phyloP scores from a whole-genome alignment of 2,329 filamentous ascomycete genomes.

The Venturia effusa region DNA sequence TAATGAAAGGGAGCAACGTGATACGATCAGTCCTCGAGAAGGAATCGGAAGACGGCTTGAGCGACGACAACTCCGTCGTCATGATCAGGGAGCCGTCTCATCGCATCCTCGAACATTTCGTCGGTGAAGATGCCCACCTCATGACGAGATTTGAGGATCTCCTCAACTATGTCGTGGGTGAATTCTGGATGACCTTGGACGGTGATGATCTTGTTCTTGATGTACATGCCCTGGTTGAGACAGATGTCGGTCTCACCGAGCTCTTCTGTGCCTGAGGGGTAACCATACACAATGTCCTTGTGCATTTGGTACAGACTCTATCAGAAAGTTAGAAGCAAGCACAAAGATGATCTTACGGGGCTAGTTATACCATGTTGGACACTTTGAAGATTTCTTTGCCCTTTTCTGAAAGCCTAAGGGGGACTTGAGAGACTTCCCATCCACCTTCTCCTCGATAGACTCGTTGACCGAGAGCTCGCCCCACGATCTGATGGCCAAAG shows the following conservation, averaged over 20 bases:
- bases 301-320: constrained; percentile 79
- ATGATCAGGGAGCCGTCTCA: constrained; percentile 50
- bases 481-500: constrained; percentile 81
- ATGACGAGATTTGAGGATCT: constrained; percentile 56
- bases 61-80: constrained; percentile 76
- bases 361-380: constrained; percentile 45
- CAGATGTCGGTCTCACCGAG: constrained; percentile 58
- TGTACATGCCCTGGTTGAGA: constrained; percentile 70
- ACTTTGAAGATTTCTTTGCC: constrained; percentile 63
- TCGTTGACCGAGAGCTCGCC: constrained; percentile 55
- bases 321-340: neutral
- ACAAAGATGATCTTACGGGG: neutral
- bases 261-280: constrained; percentile 49
- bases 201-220: constrained; percentile 54
- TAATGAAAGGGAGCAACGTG: neutral
- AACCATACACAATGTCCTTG: constrained; percentile 58
- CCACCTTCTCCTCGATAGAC: constrained; percentile 57
- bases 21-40: constrained; percentile 42
- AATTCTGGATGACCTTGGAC: constrained; percentile 87
- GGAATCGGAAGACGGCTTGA: constrained; percentile 64
- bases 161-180: constrained; percentile 56
- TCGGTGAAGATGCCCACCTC: constrained; percentile 58
- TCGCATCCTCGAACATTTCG: constrained; percentile 56
- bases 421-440: constrained; percentile 73
- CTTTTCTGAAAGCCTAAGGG: constrained; percentile 54